Evolutionary conservation across 768 basidiomycete species (phyloP), one percentile per base, ranked within the genome.

Genomic region (Exidia glandulosa): DNA sequence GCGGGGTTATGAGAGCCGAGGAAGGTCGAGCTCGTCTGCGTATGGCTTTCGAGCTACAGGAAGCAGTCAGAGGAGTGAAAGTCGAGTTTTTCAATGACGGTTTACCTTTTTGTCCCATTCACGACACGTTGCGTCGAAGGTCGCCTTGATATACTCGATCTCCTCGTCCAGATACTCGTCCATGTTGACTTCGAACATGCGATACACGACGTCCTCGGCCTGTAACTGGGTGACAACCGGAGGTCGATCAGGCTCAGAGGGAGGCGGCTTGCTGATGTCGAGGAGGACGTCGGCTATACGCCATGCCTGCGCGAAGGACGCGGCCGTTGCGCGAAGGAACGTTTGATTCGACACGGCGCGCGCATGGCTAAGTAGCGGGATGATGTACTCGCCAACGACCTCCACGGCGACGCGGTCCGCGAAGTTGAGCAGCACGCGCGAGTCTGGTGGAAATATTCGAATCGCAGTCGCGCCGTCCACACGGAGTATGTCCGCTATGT

Each of bases 131-230:
- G 71, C 74, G 32, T 90, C 88, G 59, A 96, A 82, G 0, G 79
- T 75, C 3, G 77, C 79, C 66, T 92, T 92, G 56, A 91, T 78
- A 61, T 79, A 81, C 60, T 96, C 94, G 4, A 87, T 80, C 70
- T 99, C 95, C 68, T 97, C 93, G 61, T 93, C 88, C 2, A 98
- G 85, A 66, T 98, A 98, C 67, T 97, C 94, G 68, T 96, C 94
- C 91, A 98, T 96, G 70, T 94, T 89, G 10, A 81, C 76, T 71
- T 98, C 94, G 65, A 97, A 98, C 92, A 97, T 96, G 52, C 80
- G 82, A 70, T 91, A 95, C 87, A 95, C 78, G 47, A 94, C 81
- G 69, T 95, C 90, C 69, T 96, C 91, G 0, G 86, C 85, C 37
- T 78, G 76, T 7, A 78, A 77, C 57, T 72, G 72, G 12, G 78